Base-by-base conservation (phyloP, 441 rosid genomes). In the Syzygium malaccense region DNA sequence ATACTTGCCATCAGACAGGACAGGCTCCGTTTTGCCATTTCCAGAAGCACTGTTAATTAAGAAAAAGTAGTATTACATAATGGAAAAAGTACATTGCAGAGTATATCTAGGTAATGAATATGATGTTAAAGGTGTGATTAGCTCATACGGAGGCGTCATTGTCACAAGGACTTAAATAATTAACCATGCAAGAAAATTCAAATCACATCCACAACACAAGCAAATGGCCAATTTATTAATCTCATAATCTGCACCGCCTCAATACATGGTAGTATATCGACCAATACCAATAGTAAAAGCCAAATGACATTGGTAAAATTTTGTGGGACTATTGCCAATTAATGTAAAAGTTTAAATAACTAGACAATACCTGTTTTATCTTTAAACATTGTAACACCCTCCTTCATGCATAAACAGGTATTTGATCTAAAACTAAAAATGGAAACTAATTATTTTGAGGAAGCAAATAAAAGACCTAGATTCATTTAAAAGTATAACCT, bases 1-100 rank as follows among this genome's bases (percentile, higher is more conserved):
- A 26, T 90, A 91, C 95, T 95, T 87, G 91, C 99, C 99, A 89
- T 98, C 95, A 95, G 95, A 92, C 85, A 97, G 92, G 87, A 91
- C 87, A 91, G 95, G 96, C 90, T 94, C 95, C 88, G 87, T 60
- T 78, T 91, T 88, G 60, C 89, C 92, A 90, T 93, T 93, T 91
- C 96, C 98, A 89, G 96, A 94, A 90, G 97, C 96, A 89, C 99
- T 96, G 94, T 83, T 55, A 86, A 93, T 56, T 58, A 87, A 86
- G 87, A 68, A 56, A 88, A 48, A 26, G 88, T 23, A 87, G 87
- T 68, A 25, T 55, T 84, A 55, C 18, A 75, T 41, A 13, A 23
- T 41, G 86, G 66, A 89, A 80, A 87, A 88, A 23, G 86, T 48
- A 26, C 86, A 64, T 55, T 37, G 88, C 55, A 66, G 57, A 75